Evolutionary conservation across 139 green algal genomes (phyloP).

Genomic region (Tetradesmus obliquus): DNA sequence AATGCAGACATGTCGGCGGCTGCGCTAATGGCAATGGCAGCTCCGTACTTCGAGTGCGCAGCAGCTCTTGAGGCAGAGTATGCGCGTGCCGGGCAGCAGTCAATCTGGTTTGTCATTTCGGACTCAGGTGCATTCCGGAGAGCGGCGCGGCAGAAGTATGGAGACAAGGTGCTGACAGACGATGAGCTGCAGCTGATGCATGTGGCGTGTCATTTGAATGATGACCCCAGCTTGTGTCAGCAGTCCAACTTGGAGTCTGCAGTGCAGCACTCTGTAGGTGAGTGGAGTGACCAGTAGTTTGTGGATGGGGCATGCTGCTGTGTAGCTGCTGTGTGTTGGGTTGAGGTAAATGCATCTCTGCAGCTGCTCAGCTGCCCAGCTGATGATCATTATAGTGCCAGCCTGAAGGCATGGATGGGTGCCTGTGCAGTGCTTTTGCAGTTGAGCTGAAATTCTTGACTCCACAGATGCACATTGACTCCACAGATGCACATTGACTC

Average conservation of each 20-base stretch:
- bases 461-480: too few relatives aligned
- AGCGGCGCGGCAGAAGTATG: conserved; percentile 17
- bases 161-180: conserved; percentile 30
- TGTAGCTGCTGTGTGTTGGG: too few relatives aligned
- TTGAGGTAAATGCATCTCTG: too few relatives aligned
- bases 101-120: conserved; percentile 38
- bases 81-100: neutral
- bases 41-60: conserved; percentile 25
- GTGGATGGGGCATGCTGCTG: neutral
- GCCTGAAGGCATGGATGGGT: too few relatives aligned
- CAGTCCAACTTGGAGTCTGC: neutral
- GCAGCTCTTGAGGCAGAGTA: neutral
- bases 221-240: neutral
- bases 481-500: too few relatives aligned
- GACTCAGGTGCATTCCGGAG: neutral
- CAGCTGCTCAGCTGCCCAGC: too few relatives aligned
- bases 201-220: neutral
- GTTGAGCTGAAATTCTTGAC: too few relatives aligned
- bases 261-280: conserved; percentile 22
- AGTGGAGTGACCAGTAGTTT: neutral
- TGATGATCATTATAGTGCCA: too few relatives aligned
- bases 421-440: too few relatives aligned
- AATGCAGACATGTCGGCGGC: neutral
- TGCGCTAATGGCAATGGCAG: neutral
- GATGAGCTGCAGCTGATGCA: neutral